Evolutionary conservation across 106 monocot species (phyloP).

Genomic region (Dendrobium officinale): DNA sequence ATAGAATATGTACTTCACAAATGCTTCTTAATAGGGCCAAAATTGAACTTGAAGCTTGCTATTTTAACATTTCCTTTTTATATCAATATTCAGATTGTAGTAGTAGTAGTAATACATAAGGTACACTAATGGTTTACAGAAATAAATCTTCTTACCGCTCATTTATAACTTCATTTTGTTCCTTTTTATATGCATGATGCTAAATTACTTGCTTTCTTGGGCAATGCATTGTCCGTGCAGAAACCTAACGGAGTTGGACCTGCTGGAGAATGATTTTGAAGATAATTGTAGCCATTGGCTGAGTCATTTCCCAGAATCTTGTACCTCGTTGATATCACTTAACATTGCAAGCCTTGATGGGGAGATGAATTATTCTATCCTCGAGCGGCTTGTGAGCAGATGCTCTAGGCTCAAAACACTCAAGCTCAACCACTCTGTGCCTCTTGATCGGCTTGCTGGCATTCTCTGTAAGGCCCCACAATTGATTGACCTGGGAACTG

Average conservation of each 20-base stretch:
- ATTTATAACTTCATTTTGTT: not conserved
- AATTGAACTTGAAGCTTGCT: not conserved
- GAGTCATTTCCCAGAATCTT: conserved; percentile 59
- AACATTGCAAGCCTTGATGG: conserved; percentile 65
- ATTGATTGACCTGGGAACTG: conserved; percentile 68
- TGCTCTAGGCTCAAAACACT: conserved; percentile 60
- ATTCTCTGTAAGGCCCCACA: conserved; percentile 52
- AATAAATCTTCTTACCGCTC: not conserved
- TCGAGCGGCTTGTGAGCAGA: conserved; percentile 58
- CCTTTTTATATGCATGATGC: not conserved
- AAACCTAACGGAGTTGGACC: conserved; percentile 58
- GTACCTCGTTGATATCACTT: conserved; percentile 58
- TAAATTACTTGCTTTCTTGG: not conserved
- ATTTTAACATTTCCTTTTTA: not conserved
- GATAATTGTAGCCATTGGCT: conserved; percentile 68
- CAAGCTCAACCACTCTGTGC: conserved; percentile 53
- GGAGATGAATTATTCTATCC: conserved; percentile 49
- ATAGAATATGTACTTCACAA: not conserved
- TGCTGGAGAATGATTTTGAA: conserved; percentile 66
- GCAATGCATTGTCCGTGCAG: conserved; percentile 22
- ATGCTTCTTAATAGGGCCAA: not conserved
- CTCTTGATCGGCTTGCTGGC: conserved; percentile 52
- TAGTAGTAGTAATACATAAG: not conserved
- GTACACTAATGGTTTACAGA: not conserved
- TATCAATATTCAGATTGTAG: not conserved